Base-by-base conservation (phyloP, 2,329 filamentous ascomycete genomes). In the Cytospora piceae region DNA sequence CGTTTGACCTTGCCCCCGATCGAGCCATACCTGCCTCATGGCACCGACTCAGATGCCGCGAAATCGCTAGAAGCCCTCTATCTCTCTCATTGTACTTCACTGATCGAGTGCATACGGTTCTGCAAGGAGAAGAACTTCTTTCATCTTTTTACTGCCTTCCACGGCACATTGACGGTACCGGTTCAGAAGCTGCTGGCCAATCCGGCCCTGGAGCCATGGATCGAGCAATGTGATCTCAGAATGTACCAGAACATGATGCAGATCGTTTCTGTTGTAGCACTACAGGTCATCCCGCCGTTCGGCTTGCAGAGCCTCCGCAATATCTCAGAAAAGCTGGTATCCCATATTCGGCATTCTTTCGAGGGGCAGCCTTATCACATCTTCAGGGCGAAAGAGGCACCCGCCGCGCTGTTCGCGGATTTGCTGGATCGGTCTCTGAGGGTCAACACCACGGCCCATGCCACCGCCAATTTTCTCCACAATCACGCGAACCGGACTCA, bases 51-150 rank as follows among this genome's bases (percentile, higher is more conserved):
- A 0, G 94, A 98, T 73, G 90, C 93, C 9, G 94, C 93, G 31
- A 91, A 91, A 72, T 94, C 93, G 4, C 82, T 99, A 27, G 87
- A 88, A 46, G 94, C 94, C 5, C 83, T 98, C 29, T 99, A 99
- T 75, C 88, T 93, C 58, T 95, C 94, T 3, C 94, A 98, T 75
- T 97, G 94, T 76, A 97, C 95, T 17, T 97, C 94, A 0, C 85
- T 99, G 6, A 91, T 99, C 37, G 95, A 99, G 77, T 94, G 93
- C 72, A 93, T 99, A 68, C 91, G 95, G 34, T 98, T 92, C 76
- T 97, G 94, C 83, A 96, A 95, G 74, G 93, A 97, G 77, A 96
- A 97, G 79, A 94, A 93, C 8, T 96, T 99, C 76, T 96, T 97
- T 75, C 92, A 96, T 70, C 86, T 97, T 20, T 97, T 96, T 75